Conservation (phyloP, 2,329 filamentous ascomycete genomes). For the Phoma herbarum region DNA sequence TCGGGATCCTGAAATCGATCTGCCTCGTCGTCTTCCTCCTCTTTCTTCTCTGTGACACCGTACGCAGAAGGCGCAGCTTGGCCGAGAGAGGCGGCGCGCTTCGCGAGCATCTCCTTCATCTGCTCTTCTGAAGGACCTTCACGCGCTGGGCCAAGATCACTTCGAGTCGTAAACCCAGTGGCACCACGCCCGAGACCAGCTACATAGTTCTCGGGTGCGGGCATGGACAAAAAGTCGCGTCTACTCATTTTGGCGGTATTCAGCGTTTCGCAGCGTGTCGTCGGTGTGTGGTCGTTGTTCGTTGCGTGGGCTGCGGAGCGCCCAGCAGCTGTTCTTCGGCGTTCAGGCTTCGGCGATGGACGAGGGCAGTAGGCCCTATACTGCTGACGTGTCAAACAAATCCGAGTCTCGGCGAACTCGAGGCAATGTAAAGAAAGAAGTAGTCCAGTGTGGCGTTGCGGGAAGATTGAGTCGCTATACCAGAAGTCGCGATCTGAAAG, state of each 20-base stretch:
- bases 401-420: neutral
- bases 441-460: neutral
- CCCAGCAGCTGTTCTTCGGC: constrained; percentile 5
- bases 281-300: neutral
- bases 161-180: constrained; percentile 96
- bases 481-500: constrained; percentile 24
- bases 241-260: constrained; percentile 62
- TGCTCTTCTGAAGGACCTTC: constrained; percentile 97
- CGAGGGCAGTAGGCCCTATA: neutral
- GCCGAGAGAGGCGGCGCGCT: constrained; percentile 84
- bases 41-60: constrained; percentile 73
- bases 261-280: neutral
- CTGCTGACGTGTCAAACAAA: neutral
- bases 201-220: constrained; percentile 72
- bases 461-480: neutral
- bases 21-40: constrained; percentile 74
- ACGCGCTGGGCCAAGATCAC: constrained; percentile 91
- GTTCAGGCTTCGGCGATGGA: neutral
- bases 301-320: constrained; percentile 8
- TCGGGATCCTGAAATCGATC: constrained; percentile 94
- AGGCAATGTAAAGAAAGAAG: neutral
- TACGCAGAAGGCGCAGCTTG: constrained; percentile 76
- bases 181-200: constrained; percentile 97
- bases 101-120: constrained; percentile 96
- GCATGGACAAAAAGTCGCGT: constrained; percentile 89